These are phyloP conservation scores for Mentha longifolia DNA, from an alignment of 257 asterid species.

Conservation along the genomic window DNA sequence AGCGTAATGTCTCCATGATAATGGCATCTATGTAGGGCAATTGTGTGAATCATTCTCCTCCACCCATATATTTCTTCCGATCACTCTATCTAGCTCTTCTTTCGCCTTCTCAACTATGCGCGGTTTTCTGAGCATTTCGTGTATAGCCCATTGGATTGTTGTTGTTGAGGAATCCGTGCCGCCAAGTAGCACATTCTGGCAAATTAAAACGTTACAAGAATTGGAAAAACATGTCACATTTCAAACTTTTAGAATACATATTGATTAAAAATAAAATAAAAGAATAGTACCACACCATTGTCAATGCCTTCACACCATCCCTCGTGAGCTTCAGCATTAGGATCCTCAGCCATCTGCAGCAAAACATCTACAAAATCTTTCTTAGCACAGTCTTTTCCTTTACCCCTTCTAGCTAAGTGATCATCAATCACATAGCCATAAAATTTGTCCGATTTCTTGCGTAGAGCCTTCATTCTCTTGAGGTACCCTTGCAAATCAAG, in stretches of 20 bases:
- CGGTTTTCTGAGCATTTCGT: too few species aligned
- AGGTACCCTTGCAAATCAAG: too few species aligned
- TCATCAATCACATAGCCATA: too few species aligned
- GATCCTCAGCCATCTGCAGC: conserved; percentile 34
- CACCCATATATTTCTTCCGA: conserved; percentile 41
- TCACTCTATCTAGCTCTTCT: conserved; percentile 36
- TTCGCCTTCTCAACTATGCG: conserved; percentile 29
- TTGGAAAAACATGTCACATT: neutral
- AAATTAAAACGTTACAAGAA: neutral
- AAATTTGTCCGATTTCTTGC: too few species aligned
- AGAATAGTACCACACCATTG: conserved; percentile 2
- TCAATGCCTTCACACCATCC: conserved; percentile 37
- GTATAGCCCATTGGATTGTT: conserved; percentile 35
- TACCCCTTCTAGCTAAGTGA: too few species aligned
- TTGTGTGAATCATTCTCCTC: conserved; percentile 36
- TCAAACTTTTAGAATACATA: too few species aligned
- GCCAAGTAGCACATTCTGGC: neutral
- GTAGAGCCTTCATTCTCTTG: too few species aligned
- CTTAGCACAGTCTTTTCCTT: too few species aligned
- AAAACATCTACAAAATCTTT: conserved; percentile 32
- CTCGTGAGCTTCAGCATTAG: conserved; percentile 42
- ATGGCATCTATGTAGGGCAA: conserved; percentile 46
- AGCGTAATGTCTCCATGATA: conserved; percentile 40
- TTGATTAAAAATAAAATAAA: too few species aligned
- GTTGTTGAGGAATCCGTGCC: conserved; percentile 33